These are phyloP conservation scores for Salisapilia sapeloensis DNA, from an alignment of 352 stramenopile species.

Conservation along the genomic window DNA sequence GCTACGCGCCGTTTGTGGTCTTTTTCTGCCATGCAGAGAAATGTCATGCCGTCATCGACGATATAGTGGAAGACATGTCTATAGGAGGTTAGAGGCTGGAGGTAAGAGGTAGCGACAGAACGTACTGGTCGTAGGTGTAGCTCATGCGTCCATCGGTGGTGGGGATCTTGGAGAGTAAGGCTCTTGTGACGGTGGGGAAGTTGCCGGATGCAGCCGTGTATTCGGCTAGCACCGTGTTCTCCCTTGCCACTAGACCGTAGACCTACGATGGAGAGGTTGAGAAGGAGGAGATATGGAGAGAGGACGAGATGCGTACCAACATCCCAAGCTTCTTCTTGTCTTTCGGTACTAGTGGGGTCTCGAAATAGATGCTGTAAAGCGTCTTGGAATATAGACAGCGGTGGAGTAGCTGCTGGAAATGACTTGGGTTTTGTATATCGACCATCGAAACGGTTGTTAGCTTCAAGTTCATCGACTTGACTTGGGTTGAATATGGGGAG, in stretches of 20 bases:
- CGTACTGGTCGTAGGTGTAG: slow-evolving; percentile 95
- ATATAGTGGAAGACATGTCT: slow-evolving; percentile 93
- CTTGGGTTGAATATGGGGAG: too few species aligned
- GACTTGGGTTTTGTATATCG: too few species aligned
- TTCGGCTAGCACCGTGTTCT: slow-evolving; percentile 96
- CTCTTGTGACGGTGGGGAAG: slow-evolving; percentile 95
- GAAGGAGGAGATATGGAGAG: too few species aligned
- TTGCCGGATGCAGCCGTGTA: slow-evolving; percentile 94
- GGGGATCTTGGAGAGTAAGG: slow-evolving; percentile 95
- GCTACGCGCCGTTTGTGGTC: slow-evolving; percentile 89
- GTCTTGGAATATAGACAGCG: too few species aligned
- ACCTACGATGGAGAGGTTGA: too few species aligned
- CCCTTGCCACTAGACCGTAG: slow-evolving; percentile 93
- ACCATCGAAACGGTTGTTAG: too few species aligned
- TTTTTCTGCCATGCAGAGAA: slow-evolving; percentile 96
- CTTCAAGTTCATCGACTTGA: too few species aligned
- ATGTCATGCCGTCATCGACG: slow-evolving; percentile 91
- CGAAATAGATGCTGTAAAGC: too few species aligned
- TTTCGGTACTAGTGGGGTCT: too few species aligned
- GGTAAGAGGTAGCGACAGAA: slow-evolving; percentile 2
- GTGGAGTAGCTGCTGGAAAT: too few species aligned
- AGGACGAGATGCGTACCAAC: too few species aligned
- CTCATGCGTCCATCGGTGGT: slow-evolving; percentile 88
- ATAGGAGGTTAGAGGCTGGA: not conserved
- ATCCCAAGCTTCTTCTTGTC: too few species aligned